phyloP scores from a whole-genome alignment of 2,329 filamentous ascomycete genomes.

The Penicillium glabrum region DNA sequence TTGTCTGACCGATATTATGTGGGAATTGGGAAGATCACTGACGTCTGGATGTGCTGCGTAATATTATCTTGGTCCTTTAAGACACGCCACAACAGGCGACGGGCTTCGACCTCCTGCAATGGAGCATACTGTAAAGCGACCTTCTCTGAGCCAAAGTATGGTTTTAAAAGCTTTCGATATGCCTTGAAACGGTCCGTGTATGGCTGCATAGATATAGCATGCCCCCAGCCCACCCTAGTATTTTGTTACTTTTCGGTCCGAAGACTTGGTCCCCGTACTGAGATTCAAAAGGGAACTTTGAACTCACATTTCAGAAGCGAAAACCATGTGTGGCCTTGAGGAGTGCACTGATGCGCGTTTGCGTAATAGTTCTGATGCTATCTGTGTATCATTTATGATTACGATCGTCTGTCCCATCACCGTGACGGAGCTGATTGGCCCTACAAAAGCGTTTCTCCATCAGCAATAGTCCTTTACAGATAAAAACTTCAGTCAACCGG shows the following conservation, averaged over 20 bases:
- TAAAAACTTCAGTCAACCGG: not conserved
- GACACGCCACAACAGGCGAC: constrained; percentile 45
- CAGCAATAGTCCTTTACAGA: not conserved
- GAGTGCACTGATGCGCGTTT: constrained; percentile 33
- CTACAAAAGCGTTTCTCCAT: constrained; percentile 8
- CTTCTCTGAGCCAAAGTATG: constrained; percentile 41
- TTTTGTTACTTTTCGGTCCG: not conserved
- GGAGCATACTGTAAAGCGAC: constrained; percentile 40
- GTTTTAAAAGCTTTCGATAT: constrained; percentile 31
- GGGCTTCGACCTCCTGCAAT: constrained; percentile 47
- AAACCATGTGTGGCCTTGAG: constrained; percentile 29
- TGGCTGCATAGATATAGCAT: constrained; percentile 28
- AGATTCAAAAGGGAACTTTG: not conserved
- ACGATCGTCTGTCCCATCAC: constrained; percentile 38
- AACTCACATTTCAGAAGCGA: constrained; percentile 40
- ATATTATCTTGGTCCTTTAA: constrained; percentile 41
- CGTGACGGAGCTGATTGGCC: constrained; percentile 39
- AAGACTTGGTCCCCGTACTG: not conserved
- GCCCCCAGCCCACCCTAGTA: constrained; percentile 39
- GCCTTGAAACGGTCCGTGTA: constrained; percentile 32
- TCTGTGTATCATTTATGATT: constrained; percentile 34
- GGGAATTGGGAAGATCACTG: constrained; percentile 11
- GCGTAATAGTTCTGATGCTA: constrained; percentile 37
- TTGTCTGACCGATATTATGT: not conserved
- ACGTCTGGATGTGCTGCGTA: constrained; percentile 46